These are phyloP conservation scores for Fusarium nygamai DNA, from an alignment of 2,329 filamentous ascomycete genomes.

Conservation along the genomic window DNA sequence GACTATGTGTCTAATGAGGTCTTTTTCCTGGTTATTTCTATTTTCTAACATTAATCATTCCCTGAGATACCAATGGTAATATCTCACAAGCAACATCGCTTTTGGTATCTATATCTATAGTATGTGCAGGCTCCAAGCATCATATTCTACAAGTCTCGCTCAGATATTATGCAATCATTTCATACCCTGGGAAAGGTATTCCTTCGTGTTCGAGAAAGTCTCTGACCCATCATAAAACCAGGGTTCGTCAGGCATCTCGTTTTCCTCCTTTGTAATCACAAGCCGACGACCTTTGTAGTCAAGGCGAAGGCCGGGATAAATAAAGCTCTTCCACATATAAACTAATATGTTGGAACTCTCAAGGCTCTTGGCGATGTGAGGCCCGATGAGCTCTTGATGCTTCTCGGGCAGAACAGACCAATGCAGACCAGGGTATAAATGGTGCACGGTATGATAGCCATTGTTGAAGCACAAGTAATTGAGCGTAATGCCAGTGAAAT, in stretches of 20 bases:
- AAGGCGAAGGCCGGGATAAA: conserved; percentile 5
- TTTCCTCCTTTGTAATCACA: conserved; percentile 7
- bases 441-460: conserved; percentile 19
- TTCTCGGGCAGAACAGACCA: conserved; percentile 15
- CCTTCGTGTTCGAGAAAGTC: conserved; percentile 6
- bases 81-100: neutral
- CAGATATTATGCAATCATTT: neutral
- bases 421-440: conserved; percentile 8
- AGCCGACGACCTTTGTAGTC: conserved; percentile 7
- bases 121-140: neutral
- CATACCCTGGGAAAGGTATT: conserved; percentile 17
- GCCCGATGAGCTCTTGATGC: conserved; percentile 4
- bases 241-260: conserved; percentile 16
- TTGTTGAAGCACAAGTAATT: conserved; percentile 23
- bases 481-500: neutral
- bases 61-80: too few relatives aligned
- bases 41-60: too few relatives aligned
- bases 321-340: conserved; percentile 13
- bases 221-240: conserved; percentile 8
- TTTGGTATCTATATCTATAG: neutral
- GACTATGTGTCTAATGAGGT: too few relatives aligned
- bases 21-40: too few relatives aligned
- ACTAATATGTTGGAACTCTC: neutral
- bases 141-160: neutral
- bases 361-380: neutral